Evolutionary conservation across 768 basidiomycete genomes (phyloP).

Genomic region (Suillus variegatus): DNA sequence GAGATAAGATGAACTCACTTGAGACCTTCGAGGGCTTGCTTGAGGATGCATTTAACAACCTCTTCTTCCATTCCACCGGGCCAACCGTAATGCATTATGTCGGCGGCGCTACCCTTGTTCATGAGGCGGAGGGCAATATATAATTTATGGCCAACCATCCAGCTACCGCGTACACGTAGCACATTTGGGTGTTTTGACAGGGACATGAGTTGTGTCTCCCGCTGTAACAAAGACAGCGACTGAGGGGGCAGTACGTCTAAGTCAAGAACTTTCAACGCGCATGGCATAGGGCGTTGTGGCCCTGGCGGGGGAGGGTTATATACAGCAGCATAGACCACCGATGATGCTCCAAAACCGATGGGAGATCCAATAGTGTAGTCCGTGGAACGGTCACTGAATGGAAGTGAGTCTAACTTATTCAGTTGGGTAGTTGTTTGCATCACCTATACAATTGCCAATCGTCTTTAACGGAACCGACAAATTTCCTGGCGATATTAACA

Average conservation of each 20-base stretch:
- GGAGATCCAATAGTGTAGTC: slow-evolving; percentile 79
- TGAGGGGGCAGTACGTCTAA: slow-evolving; percentile 75
- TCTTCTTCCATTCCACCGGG: slow-evolving; percentile 91
- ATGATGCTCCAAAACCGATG: slow-evolving; percentile 91
- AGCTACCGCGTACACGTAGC: slow-evolving; percentile 85
- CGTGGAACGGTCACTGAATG: slow-evolving; percentile 57
- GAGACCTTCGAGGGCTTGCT: slow-evolving; percentile 85
- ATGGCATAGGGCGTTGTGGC: slow-evolving; percentile 47
- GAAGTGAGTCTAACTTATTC: background rate
- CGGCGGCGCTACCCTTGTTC: slow-evolving; percentile 85
- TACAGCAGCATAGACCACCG: slow-evolving; percentile 81
- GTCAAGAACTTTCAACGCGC: slow-evolving; percentile 89
- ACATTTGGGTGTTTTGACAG: slow-evolving; percentile 93
- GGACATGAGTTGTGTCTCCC: slow-evolving; percentile 92
- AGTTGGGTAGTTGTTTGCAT: slow-evolving; percentile 5
- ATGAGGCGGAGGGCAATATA: slow-evolving; percentile 87
- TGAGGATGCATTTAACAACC: slow-evolving; percentile 80
- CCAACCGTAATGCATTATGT: slow-evolving; percentile 84
- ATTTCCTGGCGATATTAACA: slow-evolving; percentile 32
- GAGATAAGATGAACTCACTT: slow-evolving; percentile 55
- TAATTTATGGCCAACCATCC: slow-evolving; percentile 83
- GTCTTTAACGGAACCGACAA: slow-evolving; percentile 83
- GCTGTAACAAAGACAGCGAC: slow-evolving; percentile 70
- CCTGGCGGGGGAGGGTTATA: slow-evolving; percentile 50
- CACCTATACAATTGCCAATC: slow-evolving; percentile 85